Base-by-base conservation (phyloP, 768 basidiomycete species). In the Leccinum subgranulosum region DNA sequence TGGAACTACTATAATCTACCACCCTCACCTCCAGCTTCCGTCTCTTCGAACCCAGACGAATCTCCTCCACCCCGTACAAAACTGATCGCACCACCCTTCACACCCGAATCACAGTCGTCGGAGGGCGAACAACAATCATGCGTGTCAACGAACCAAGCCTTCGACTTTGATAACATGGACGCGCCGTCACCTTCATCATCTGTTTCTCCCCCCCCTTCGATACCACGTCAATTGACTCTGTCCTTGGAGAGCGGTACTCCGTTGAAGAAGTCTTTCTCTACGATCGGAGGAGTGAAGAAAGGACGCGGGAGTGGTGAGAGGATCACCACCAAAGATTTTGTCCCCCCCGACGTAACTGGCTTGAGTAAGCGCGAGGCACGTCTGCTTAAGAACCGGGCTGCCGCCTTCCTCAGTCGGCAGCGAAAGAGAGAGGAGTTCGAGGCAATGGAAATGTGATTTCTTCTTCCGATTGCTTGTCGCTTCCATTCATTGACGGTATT, bases 381-480 rank as follows among this genome's bases (percentile, higher is more conserved):
- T 53, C 81, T 94, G 9, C 89, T 94, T 56, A 94, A 94, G 80
- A 94, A 94, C 76, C 83, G 92, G 56, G 92, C 92, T 12, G 92
- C 92, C 11, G 92, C 92, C 57, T 94, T 94, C 77, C 86, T 94
- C 69, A 88, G 86, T 74, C 81, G 92, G 70, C 92, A 94, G 73
- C 81, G 92, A 66, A 94, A 94, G 74, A 84, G 92, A 55, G 92
- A 94, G 75, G 92, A 94, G 76, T 94, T 92, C 67, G 92, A 94
- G 75, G 78, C 70, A 66, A 93, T 94, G 90, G 92, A 94, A 79
- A 75, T 88, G 90, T 93, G 76, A 76, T 88, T 85, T 55, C 66
- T 57, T 55, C 49, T 8, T 66, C 15, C 31, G 36, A 27, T n/a
- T 56, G 46, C 29, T 53, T 14, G 21, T 43, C 12, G 17, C 49